Evolutionary conservation across 1,284 basidiomycete genomes (phyloP).

Genomic region (Flammula alnicola): DNA sequence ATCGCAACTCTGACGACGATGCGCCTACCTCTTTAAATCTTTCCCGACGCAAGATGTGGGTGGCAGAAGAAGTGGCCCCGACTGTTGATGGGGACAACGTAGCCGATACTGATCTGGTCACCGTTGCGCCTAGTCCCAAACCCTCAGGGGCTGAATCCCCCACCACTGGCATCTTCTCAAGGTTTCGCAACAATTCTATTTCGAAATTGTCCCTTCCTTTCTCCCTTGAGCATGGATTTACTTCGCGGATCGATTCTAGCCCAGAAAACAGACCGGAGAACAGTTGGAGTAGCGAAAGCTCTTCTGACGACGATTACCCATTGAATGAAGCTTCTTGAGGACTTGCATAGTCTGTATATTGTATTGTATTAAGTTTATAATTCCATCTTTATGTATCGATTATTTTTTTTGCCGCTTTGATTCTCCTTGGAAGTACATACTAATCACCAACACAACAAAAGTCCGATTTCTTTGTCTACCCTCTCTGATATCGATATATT

Average conservation of each 20-base stretch:
- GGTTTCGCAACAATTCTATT: slow-evolving; percentile 57
- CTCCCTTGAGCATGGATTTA: slow-evolving; percentile 38
- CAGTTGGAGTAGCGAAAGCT: slow-evolving; percentile 70
- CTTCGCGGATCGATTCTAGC: slow-evolving; percentile 32
- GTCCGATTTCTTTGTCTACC: no score
- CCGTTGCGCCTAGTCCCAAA: slow-evolving; percentile 10
- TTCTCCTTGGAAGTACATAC: no score
- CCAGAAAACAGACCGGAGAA: slow-evolving; percentile 38
- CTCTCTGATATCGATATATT: no score
- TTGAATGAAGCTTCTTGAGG: slow-evolving; percentile 23
- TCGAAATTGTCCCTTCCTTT: slow-evolving; percentile 52
- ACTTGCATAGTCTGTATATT: no score
- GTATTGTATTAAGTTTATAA: no score
- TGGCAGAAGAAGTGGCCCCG: slow-evolving; percentile 34
- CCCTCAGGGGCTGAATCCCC: background rate
- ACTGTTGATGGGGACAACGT: slow-evolving; percentile 9
- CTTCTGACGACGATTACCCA: slow-evolving; percentile 55
- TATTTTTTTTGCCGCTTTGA: no score
- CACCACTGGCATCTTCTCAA: slow-evolving; percentile 42
- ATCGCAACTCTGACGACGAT: slow-evolving; percentile 35
- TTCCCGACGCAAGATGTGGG: slow-evolving; percentile 50
- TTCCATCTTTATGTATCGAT: no score
- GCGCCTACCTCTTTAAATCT: slow-evolving; percentile 46
- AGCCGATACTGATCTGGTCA: slow-evolving; percentile 7
- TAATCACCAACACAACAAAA: no score